Evolutionary conservation across 495 filamentous ascomycete genomes (phyloP).

Genomic region (Neurospora sp.): DNA sequence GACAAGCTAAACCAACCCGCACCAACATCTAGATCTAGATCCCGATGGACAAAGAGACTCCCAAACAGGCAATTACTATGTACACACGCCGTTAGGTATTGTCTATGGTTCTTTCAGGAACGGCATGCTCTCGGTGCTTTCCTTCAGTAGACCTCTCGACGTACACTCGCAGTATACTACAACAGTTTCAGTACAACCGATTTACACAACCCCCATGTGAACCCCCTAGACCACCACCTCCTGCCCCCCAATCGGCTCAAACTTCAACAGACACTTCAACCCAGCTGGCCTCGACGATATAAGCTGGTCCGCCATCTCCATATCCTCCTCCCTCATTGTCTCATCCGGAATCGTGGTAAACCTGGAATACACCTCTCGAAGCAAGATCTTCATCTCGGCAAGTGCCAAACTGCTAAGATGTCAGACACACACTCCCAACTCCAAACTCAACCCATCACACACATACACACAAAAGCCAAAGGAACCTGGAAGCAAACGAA

Average conservation of each 20-base stretch:
- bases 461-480: not conserved
- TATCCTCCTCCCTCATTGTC: conserved; percentile 40
- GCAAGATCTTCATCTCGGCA: conserved; percentile 55
- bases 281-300: conserved; percentile 47
- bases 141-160: no score
- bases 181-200: not conserved
- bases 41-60: not conserved
- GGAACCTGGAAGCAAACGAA: not conserved
- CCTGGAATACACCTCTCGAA: conserved; percentile 46
- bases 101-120: not conserved
- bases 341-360: conserved; percentile 43
- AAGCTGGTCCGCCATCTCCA: conserved; percentile 51
- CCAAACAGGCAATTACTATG: not conserved
- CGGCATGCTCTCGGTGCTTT: not conserved
- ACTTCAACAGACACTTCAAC: conserved; percentile 41
- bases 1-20: not conserved
- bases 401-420: conserved; percentile 41
- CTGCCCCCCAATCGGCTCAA: conserved; percentile 15
- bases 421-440: conserved; percentile 5
- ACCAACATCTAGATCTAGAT: not conserved
- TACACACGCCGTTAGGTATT: not conserved
- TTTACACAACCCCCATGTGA: not conserved
- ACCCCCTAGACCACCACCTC: not conserved
- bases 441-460: not conserved
- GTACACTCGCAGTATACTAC: not conserved